Percentiles rank a stretch among this genome's conserved stretches.
Evolutionary conservation across 768 basidiomycete species (phyloP).

Genomic region (Tricholoma terreum): DNA sequence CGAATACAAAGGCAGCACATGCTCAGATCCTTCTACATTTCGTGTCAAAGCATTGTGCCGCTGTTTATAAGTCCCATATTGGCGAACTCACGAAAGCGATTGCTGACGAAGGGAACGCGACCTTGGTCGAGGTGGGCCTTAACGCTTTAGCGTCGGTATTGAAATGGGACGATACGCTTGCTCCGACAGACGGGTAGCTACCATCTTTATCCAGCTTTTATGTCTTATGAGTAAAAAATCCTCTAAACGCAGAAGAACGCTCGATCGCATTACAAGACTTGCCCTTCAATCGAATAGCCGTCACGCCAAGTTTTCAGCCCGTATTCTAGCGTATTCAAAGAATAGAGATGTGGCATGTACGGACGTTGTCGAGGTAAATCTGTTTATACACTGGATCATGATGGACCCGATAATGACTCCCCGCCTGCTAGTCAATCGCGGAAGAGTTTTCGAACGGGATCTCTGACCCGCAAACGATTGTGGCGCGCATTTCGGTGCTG

Average conservation of each 20-base stretch:
- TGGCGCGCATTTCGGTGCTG: conserved; percentile 68
- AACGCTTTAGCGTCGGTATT: conserved; percentile 74
- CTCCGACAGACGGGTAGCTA: conserved; percentile 65
- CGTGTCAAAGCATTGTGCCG: conserved; percentile 74
- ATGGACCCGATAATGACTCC: background rate
- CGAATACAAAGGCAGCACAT: conserved; percentile 37
- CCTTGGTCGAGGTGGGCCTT: conserved; percentile 62
- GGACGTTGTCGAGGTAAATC: conserved; percentile 62
- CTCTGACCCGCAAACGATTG: conserved; percentile 43
- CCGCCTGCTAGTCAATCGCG: conserved; percentile 50
- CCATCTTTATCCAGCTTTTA: background rate
- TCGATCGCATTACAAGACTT: conserved; percentile 60
- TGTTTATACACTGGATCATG: background rate
- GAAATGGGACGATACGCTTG: conserved; percentile 53
- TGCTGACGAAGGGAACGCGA: conserved; percentile 55
- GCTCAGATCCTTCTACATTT: conserved; percentile 53
- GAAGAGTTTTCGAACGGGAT: conserved; percentile 44
- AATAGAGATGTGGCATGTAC: conserved; percentile 48
- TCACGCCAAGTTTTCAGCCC: conserved; percentile 84
- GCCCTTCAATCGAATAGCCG: conserved; percentile 57
- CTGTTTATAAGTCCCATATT: conserved; percentile 69
- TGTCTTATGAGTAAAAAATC: background rate
- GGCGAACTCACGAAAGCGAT: conserved; percentile 74
- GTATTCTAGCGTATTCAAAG: conserved; percentile 61
- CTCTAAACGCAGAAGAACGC: conserved; percentile 48